Conservation (phyloP, 139 green algal genomes). For the Medakamo hakoo region DNA sequence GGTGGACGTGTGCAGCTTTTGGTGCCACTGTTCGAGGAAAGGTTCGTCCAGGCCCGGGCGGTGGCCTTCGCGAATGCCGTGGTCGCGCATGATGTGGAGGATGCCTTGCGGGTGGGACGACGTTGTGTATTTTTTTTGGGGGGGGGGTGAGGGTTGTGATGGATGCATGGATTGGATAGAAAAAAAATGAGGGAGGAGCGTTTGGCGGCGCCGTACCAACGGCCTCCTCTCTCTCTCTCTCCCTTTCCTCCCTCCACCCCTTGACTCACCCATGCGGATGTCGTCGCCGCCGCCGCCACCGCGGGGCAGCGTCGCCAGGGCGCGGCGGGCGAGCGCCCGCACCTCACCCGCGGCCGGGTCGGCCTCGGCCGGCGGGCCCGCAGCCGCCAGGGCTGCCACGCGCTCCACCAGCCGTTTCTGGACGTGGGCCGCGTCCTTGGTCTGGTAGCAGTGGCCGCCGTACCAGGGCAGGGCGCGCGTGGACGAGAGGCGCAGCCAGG, state of each 20-base stretch:
- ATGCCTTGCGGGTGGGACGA: too few species aligned
- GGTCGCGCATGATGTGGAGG: constrained; percentile 78
- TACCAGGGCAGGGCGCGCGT: constrained; percentile 62
- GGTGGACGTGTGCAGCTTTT: constrained; percentile 99
- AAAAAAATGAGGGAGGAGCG: too few species aligned
- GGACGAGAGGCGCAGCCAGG: constrained; percentile 60
- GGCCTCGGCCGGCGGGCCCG: background rate
- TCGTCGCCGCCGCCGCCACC: constrained; percentile 79
- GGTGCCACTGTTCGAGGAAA: constrained; percentile 89
- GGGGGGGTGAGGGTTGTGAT: too few species aligned
- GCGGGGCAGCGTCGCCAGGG: constrained; percentile 50
- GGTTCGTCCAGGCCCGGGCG: constrained; percentile 54
- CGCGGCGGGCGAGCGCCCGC: constrained; percentile 35
- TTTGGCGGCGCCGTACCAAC: background rate
- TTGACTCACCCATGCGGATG: too few species aligned
- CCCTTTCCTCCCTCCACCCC: too few species aligned
- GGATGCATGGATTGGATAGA: too few species aligned
- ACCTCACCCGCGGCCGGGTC: background rate
- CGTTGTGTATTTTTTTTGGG: too few species aligned
- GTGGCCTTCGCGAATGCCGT: constrained; percentile 69
- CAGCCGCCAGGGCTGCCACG: constrained; percentile 36
- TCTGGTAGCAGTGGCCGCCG: constrained; percentile 51
- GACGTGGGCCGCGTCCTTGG: constrained; percentile 76
- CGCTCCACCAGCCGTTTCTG: constrained; percentile 59
- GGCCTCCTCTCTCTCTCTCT: background rate